Evolutionary conservation across 345 rosid genomes (phyloP).

Genomic region (Rhizophora mangle): DNA sequence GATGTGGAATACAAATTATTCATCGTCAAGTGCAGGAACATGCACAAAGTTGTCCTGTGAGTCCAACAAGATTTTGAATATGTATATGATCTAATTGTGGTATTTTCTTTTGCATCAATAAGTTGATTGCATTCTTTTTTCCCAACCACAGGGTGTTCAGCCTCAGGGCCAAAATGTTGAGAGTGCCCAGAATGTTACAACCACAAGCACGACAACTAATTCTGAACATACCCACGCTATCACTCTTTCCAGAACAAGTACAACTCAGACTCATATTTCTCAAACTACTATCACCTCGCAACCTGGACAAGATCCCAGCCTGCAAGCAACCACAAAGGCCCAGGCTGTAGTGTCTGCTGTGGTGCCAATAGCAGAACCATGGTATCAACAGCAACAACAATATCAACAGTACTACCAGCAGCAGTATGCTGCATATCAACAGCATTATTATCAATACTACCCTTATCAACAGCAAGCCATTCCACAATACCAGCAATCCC

Average conservation of each 20-base stretch:
- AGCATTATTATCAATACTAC: slow-evolving; percentile 54
- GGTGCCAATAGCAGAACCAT: slow-evolving; percentile 46
- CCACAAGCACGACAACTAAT: slow-evolving; percentile 28
- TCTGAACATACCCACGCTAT: slow-evolving; percentile 37
- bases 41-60: slow-evolving; percentile 74
- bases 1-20: slow-evolving; percentile 54
- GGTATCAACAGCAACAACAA: slow-evolving; percentile 67
- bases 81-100: background rate
- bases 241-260: slow-evolving; percentile 33
- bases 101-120: slow-evolving; percentile 3
- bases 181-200: slow-evolving; percentile 41
- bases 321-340: slow-evolving; percentile 35
- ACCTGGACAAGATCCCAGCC: slow-evolving; percentile 36
- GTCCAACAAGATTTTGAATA: slow-evolving; percentile 25
- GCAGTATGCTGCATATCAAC: slow-evolving; percentile 58
- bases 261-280: slow-evolving; percentile 42
- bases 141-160: slow-evolving; percentile 51
- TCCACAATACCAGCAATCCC: slow-evolving; percentile 37
- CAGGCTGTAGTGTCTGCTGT: slow-evolving; percentile 41
- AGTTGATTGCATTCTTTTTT: slow-evolving; percentile 7
- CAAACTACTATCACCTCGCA: slow-evolving; percentile 30
- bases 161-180: slow-evolving; percentile 42
- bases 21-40: slow-evolving; percentile 77
- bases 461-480: slow-evolving; percentile 54
- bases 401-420: slow-evolving; percentile 72